Evolutionary conservation across 805 yeast genomes (phyloP).

Genomic region (Cyberlindnera suaveolens): DNA sequence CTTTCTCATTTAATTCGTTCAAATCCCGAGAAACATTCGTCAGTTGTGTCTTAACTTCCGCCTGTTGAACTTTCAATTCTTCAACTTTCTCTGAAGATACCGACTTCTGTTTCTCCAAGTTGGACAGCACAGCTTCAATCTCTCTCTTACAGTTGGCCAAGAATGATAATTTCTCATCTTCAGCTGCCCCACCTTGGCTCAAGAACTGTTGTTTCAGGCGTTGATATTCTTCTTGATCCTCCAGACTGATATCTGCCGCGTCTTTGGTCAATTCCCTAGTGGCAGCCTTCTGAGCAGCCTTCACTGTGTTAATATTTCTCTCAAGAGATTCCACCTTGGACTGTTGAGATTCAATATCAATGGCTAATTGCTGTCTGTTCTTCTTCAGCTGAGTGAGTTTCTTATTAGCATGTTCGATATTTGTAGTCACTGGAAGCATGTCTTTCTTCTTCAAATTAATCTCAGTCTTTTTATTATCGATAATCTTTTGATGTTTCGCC

Average conservation of each 20-base stretch:
- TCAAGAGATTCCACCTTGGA: constrained; percentile 34
- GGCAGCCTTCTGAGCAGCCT: constrained; percentile 33
- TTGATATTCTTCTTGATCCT: constrained; percentile 53
- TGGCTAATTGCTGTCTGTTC: constrained; percentile 42
- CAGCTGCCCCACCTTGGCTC: constrained; percentile 49
- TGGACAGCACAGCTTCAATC: constrained; percentile 30
- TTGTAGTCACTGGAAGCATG: constrained; percentile 58
- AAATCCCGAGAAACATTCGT: constrained; percentile 18
- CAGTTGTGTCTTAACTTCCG: constrained; percentile 24
- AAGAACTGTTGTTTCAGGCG: constrained; percentile 49
- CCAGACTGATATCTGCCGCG: constrained; percentile 37
- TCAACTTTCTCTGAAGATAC: constrained; percentile 30
- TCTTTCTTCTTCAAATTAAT: constrained; percentile 39
- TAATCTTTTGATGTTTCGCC: constrained; percentile 33
- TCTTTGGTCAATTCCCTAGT: constrained; percentile 28
- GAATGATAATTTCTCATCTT: constrained; percentile 42
- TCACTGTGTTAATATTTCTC: constrained; percentile 41
- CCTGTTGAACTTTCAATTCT: constrained; percentile 27
- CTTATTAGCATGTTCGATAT: constrained; percentile 39
- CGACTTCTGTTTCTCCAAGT: constrained; percentile 30
- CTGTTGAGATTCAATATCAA: constrained; percentile 50
- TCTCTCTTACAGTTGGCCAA: constrained; percentile 40
- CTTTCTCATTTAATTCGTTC: constrained; percentile 27
- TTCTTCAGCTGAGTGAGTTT: constrained; percentile 41
- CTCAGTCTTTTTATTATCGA: constrained; percentile 31